These are phyloP conservation scores for Fusarium tanahbumbuense DNA, from an alignment of 2,329 filamentous ascomycete genomes.

Conservation along the genomic window DNA sequence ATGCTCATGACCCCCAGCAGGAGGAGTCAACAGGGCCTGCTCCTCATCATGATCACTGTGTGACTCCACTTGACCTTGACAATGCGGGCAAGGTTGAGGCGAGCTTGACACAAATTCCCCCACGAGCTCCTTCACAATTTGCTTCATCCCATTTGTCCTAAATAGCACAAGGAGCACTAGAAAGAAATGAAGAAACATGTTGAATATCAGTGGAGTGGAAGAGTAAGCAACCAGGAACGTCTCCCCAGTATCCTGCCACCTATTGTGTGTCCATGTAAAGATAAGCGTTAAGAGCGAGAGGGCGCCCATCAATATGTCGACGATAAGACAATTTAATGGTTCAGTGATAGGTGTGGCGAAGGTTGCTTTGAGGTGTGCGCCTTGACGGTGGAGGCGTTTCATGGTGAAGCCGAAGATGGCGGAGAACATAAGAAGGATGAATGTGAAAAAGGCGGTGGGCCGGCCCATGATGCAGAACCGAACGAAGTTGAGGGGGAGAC, in stretches of 20 bases:
- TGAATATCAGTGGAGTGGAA: not conserved
- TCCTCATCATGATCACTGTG: not conserved
- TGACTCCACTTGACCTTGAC: not conserved
- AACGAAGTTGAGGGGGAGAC: not conserved
- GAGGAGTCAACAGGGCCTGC: not conserved
- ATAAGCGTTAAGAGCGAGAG: not conserved
- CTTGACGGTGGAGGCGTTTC: not conserved
- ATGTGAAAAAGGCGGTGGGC: not conserved
- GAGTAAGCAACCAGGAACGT: not conserved
- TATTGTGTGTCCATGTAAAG: not conserved
- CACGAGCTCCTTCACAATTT: not conserved
- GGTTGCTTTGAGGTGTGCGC: not conserved
- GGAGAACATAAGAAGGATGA: not conserved
- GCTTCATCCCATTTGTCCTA: not conserved
- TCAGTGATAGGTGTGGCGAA: not conserved
- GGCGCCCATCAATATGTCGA: fast-evolving
- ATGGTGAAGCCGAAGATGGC: not conserved
- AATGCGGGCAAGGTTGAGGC: not conserved
- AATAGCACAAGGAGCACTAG: not conserved
- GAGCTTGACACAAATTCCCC: not conserved
- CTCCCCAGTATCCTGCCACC: not conserved
- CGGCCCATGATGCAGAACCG: not conserved
- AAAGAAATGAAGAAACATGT: not conserved
- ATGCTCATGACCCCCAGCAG: not conserved
- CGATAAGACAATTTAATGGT: not conserved